Percentiles rank a stretch among this genome's conserved stretches.
phyloP scores from a whole-genome alignment of 2,329 filamentous ascomycete species.

The Albifimbria verrucaria region DNA sequence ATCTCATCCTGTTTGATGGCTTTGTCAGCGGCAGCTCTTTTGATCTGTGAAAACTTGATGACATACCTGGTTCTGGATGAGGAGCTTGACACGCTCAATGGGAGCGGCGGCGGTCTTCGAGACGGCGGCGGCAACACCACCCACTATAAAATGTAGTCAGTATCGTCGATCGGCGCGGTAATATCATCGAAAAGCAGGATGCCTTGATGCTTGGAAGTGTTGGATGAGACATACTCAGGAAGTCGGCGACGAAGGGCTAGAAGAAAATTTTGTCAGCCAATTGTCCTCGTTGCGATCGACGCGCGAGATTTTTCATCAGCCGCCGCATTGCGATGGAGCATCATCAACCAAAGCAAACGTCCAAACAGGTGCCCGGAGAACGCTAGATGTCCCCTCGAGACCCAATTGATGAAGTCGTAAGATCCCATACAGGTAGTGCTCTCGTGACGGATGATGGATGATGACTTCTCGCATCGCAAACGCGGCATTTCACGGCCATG shows the following conservation, averaged over 20 bases:
- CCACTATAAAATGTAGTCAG: constrained; percentile 61
- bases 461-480: constrained; percentile 16
- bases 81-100: constrained; percentile 99
- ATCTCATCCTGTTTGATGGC: constrained; percentile 99
- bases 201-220: constrained; percentile 10
- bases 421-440: no score
- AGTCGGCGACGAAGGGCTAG: constrained; percentile 93
- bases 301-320: constrained; percentile 12
- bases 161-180: constrained; percentile 4
- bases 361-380: no score
- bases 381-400: no score
- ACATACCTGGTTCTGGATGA: constrained; percentile 99
- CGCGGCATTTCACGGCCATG: constrained; percentile 25
- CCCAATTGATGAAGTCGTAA: no score
- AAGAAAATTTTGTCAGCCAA: constrained; percentile 11
- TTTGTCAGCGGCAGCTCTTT: no score
- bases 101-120: constrained; percentile 99
- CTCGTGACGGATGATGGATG: no score
- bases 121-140: constrained; percentile 99
- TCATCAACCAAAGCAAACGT: neutral
- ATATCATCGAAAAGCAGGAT: constrained; percentile 8
- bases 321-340: neutral
- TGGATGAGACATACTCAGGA: constrained; percentile 78
- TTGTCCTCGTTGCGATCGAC: neutral
- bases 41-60: no score